Evolutionary conservation across 345 rosid species (phyloP), one percentile per base, ranked within the genome.

Genomic region (Rhodamnia rubescens): DNA sequence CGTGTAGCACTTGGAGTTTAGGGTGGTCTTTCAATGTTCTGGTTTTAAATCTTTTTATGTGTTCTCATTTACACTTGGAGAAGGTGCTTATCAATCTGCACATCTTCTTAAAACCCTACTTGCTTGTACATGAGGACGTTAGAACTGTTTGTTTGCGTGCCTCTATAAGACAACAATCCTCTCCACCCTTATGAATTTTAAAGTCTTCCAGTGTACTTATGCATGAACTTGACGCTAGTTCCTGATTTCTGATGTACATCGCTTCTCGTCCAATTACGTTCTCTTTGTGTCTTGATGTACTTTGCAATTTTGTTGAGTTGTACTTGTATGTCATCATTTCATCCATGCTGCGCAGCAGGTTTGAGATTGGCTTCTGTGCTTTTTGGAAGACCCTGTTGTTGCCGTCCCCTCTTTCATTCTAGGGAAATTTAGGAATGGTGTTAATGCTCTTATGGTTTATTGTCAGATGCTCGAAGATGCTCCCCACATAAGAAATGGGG

Each of bases 401-500:
- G 52, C 32, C 8, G 7, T 44, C 57, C 53, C 7, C n/a, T 32
- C 36, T 64, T 29, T 26, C 78, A 74, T 74, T 80, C 64, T 51
- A 26, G 85, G 85, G 18, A 20, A 84, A 57, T 78, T 82, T 51
- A 27, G 55, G 55, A 83, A 82, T 56, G 83, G 53, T 74, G n/a
- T 87, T 59, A 84, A 84, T 56, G 22, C 53, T 85, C 24, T 52
- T 52, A 69, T 86, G 15, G 58, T 27, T 83, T 61, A 18, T 32
- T 69, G 80, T 88, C 87, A 95, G 99, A 94, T 92, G 92, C 91
- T 90, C 64, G 96, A 94, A 85, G 93, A 89, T 90, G 91, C 98
- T 87, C 91, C 95, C 83, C 95, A 90, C 87, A 90, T 88, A 84
- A 92, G 93, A 86, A 89, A 89, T 83, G 88, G 88, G 85, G 91